phyloP scores from a whole-genome alignment of 805 yeast genomes.

The Kodamaea nitidulidarum region DNA sequence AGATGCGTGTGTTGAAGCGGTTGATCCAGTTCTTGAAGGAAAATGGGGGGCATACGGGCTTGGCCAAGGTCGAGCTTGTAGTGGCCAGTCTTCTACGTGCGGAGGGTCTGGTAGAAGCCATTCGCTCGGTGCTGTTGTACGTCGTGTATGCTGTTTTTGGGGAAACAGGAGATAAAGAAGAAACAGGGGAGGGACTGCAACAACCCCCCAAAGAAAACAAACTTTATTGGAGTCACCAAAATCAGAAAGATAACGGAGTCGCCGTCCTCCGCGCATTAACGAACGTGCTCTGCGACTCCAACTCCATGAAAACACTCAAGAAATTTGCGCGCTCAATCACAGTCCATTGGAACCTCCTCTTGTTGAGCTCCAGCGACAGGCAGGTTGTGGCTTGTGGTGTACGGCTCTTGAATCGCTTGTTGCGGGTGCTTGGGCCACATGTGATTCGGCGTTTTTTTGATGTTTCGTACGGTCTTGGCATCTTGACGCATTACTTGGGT shows the following conservation, averaged over 20 bases:
- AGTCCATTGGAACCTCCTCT: slow-evolving; percentile 59
- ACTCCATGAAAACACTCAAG: slow-evolving; percentile 35
- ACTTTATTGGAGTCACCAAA: too few species aligned
- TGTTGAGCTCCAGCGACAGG: slow-evolving; percentile 39
- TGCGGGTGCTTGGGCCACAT: slow-evolving; percentile 44
- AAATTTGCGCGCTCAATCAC: slow-evolving; percentile 52
- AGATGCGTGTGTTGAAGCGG: slow-evolving; percentile 46
- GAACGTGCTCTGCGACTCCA: slow-evolving; percentile 32
- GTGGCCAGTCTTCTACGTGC: slow-evolving; percentile 21
- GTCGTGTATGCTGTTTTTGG: slow-evolving; percentile 36
- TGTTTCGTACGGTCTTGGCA: slow-evolving; percentile 46
- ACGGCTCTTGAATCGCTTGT: slow-evolving; percentile 46
- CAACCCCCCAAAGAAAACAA: too few species aligned
- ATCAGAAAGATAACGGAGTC: neutral
- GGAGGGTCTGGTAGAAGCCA: slow-evolving; percentile 51
- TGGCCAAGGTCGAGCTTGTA: slow-evolving; percentile 15
- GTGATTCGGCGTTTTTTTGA: slow-evolving; percentile 48
- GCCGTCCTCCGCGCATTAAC: too few species aligned
- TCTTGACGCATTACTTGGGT: slow-evolving; percentile 42
- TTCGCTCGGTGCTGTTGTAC: slow-evolving; percentile 47
- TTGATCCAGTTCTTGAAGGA: slow-evolving; percentile 47
- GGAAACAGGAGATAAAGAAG: neutral
- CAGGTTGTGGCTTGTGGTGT: slow-evolving; percentile 38
- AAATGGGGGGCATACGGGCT: too few species aligned
- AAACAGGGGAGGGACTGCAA: too few species aligned